These are phyloP conservation scores for Aegilops tauschii DNA, from an alignment of 176 grass and related monocot genomes.

Conservation along the genomic window DNA sequence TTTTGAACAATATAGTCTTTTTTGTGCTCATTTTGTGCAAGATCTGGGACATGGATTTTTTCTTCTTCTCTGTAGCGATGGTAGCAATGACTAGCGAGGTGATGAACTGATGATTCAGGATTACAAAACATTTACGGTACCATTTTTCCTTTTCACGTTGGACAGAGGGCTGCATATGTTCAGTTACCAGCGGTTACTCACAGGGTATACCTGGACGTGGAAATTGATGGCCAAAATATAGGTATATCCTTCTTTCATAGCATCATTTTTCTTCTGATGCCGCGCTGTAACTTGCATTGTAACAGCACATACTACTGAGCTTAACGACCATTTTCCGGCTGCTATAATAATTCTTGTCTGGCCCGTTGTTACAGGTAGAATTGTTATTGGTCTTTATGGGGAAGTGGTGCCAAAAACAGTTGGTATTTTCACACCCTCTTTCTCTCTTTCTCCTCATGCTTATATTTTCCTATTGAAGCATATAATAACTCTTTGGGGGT, in stretches of 20 bases:
- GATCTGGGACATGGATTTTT: no score
- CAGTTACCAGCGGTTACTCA: slow-evolving; percentile 73
- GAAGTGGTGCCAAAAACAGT: slow-evolving; percentile 84
- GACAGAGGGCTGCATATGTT: slow-evolving; percentile 50
- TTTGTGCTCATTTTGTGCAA: no score
- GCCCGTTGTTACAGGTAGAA: slow-evolving; percentile 59
- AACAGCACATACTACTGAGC: background rate
- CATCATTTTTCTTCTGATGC: background rate
- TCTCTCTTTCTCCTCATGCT: background rate
- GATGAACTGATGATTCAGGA: background rate
- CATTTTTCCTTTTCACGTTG: background rate
- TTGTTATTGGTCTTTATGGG: slow-evolving; percentile 87
- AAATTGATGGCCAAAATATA: slow-evolving; percentile 84
- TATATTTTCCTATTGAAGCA: background rate
- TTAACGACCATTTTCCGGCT: background rate
- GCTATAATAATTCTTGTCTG: background rate
- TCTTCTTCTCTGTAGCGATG: no score
- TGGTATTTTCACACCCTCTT: slow-evolving; percentile 47
- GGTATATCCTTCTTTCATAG: slow-evolving; percentile 38
- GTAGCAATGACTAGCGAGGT: background rate
- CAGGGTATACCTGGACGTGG: slow-evolving; percentile 85
- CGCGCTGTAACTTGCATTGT: background rate
- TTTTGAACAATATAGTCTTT: no score
- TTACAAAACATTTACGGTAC: background rate
- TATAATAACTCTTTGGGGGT: background rate